Base-by-base conservation (phyloP, 108 stramenopile species). In the Skeletonema tropicum region DNA sequence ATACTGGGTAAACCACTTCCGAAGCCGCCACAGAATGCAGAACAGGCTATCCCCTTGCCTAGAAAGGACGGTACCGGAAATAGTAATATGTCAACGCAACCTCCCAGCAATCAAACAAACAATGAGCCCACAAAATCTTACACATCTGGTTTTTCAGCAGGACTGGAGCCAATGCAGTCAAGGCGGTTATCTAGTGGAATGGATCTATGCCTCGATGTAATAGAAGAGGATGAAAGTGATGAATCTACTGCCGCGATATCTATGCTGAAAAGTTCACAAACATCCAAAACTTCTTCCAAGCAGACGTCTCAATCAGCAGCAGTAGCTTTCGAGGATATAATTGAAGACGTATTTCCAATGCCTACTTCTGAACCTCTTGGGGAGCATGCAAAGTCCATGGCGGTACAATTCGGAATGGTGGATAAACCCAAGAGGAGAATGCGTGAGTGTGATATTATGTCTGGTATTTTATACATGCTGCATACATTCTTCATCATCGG, bases 381-480 rank as follows among this genome's bases (percentile, higher is more conserved):
- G 23, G 62, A 71, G 64, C 77, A 71, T 36, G 70, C 77, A 26
- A 65, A 61, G 46, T 66, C 77, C 13, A 78, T 78, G 77, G 77
- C 77, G 12, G 59, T 57, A 52, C 32, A 78, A 49, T 60, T 55
- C 23, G 52, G 52, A 25, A 55, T 55, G 52, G 52, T 55, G 0
- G 23, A 55, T 23, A 55, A 8, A 17, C 19, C 19, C 23, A 55
- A 55, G 52, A 19, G 52, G 31, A 52, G 17, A 58, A 57, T 57
- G 32, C 41, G 64, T 74, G 52, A 74, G 65, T 66, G 36, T 57
- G 30, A 39, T 23, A 45, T 25, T 23, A 23, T 23, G 2, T 23
- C 52, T 3, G 23, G 6, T 55, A 25, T 55, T 19, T 55, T 55
- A 55, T 23, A 10, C 15, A 21, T 49, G n/a, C 23, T 25, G 0